phyloP scores from a whole-genome alignment of 352 stramenopile species.

The Pythium biforme region DNA sequence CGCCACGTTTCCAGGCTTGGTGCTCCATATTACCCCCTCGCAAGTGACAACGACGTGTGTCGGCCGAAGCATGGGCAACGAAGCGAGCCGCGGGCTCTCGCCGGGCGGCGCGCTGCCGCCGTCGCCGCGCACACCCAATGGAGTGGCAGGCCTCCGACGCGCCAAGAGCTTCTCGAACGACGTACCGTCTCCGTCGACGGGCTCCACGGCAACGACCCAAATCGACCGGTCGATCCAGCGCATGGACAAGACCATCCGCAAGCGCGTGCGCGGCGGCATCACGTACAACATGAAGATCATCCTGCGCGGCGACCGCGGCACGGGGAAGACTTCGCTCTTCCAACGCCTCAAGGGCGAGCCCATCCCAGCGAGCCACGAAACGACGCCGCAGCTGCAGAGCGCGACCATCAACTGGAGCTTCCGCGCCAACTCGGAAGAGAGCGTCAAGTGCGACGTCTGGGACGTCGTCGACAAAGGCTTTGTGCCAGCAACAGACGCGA shows the following conservation, averaged over 20 bases:
- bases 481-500: slow-evolving; percentile 21
- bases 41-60: too few relatives aligned
- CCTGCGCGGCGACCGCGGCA: slow-evolving; percentile 77
- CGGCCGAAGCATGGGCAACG: slow-evolving; percentile 26
- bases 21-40: too few relatives aligned
- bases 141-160: slow-evolving; percentile 26
- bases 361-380: slow-evolving; percentile 63
- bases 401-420: slow-evolving; percentile 88
- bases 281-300: slow-evolving; percentile 94
- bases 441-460: slow-evolving; percentile 90
- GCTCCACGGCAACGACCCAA: background rate
- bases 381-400: slow-evolving; percentile 85
- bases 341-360: slow-evolving; percentile 76
- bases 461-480: slow-evolving; percentile 89
- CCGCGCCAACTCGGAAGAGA: slow-evolving; percentile 65
- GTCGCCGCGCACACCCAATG: slow-evolving; percentile 15
- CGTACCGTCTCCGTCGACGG: slow-evolving; percentile 22
- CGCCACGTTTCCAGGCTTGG: too few relatives aligned
- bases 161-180: slow-evolving; percentile 41
- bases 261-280: slow-evolving; percentile 72
- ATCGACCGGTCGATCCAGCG: slow-evolving; percentile 70
- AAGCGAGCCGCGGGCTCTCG: slow-evolving; percentile 27
- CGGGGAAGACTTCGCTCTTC: slow-evolving; percentile 89
- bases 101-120: slow-evolving; percentile 6
- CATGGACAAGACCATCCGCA: slow-evolving; percentile 82